These are phyloP conservation scores for Pezicula rhizophila DNA, from an alignment of 2,329 filamentous ascomycete genomes.

Conservation along the genomic window DNA sequence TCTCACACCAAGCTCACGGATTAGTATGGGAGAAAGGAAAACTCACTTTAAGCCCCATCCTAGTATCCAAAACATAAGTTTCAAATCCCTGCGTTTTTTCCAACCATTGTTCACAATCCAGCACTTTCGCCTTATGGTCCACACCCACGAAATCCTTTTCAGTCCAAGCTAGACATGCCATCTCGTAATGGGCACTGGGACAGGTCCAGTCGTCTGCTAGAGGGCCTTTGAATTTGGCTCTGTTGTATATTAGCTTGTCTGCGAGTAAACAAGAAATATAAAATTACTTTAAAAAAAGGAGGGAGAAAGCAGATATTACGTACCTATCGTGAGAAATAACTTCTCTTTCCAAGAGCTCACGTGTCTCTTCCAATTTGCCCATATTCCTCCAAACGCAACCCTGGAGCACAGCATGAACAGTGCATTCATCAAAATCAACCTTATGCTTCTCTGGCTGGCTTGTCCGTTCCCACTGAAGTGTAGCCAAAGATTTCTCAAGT, in stretches of 20 bases:
- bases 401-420: conserved; percentile 60
- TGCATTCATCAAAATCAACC: conserved; percentile 52
- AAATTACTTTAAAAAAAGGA: not conserved
- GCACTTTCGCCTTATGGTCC: conserved; percentile 38
- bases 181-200: conserved; percentile 78
- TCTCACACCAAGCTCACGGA: no score
- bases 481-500: conserved; percentile 54
- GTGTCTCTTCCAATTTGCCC: conserved; percentile 58
- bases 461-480: conserved; percentile 61
- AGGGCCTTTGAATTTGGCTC: conserved; percentile 49
- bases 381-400: conserved; percentile 61
- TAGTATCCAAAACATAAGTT: conserved; percentile 63
- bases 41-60: conserved; percentile 58
- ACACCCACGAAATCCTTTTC: conserved; percentile 39
- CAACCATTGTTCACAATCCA: conserved; percentile 59
- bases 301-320: conserved; percentile 17
- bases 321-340: conserved; percentile 61
- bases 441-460: conserved; percentile 39
- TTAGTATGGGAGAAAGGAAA: not conserved
- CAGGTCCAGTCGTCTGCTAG: conserved; percentile 64
- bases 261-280: not conserved
- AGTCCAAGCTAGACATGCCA: conserved; percentile 75
- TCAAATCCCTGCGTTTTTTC: conserved; percentile 65
- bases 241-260: conserved; percentile 23
- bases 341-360: conserved; percentile 51